phyloP scores from a whole-genome alignment of 495 filamentous ascomycete genomes.

The Melanomma pulvis-pyrius region DNA sequence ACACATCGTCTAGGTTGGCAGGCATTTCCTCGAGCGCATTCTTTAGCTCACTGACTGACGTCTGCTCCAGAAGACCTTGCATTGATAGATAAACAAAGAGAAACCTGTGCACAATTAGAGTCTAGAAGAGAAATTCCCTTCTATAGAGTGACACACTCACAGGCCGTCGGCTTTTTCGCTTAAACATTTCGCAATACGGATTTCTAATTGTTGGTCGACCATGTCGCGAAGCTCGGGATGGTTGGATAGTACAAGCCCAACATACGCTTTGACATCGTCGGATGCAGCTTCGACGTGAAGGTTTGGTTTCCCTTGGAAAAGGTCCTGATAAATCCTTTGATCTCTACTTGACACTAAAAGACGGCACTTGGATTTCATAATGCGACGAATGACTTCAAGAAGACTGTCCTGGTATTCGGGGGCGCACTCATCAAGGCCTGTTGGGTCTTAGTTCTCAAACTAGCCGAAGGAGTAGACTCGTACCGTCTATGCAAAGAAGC shows the following conservation, averaged over 20 bases:
- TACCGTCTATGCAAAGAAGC: not conserved
- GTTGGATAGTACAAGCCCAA: not conserved
- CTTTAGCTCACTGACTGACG: not conserved
- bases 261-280: not conserved
- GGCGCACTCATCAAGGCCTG: slow-evolving; percentile 7
- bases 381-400: not conserved
- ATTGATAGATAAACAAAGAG: slow-evolving; percentile 3
- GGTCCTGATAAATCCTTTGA: too few species aligned
- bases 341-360: not conserved
- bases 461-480: not conserved
- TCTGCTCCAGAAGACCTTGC: slow-evolving; percentile 8
- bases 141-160: not conserved
- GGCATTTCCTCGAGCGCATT: not conserved
- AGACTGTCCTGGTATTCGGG: not conserved
- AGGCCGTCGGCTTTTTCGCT: not conserved
- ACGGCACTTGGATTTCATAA: slow-evolving; percentile 3
- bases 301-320: too few species aligned
- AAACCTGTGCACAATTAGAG: not conserved
- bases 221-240: slow-evolving; percentile 1
- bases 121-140: not conserved
- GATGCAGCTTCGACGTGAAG: not conserved
- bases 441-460: not conserved
- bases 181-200: not conserved
- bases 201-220: not conserved
- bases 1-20: not conserved